Evolutionary conservation across 2,329 filamentous ascomycete genomes (phyloP).

Genomic region (Triangularia setosa): DNA sequence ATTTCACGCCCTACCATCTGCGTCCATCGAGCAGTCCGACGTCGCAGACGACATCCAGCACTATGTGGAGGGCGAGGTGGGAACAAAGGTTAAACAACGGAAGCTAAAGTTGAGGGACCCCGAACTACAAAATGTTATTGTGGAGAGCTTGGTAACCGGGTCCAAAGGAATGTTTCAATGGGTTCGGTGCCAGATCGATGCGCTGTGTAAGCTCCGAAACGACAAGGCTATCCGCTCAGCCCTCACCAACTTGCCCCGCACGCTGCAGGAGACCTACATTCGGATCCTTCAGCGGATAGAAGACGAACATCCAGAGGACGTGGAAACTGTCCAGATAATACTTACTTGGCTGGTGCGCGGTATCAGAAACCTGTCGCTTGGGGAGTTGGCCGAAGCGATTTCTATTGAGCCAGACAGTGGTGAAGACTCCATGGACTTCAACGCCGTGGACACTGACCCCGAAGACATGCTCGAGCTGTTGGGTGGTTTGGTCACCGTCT

Average conservation of each 20-base stretch:
- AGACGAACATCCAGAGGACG: constrained; percentile 9
- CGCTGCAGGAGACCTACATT: constrained; percentile 9
- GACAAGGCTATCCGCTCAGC: constrained; percentile 12
- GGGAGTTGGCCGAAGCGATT: constrained; percentile 11
- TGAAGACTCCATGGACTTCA: constrained; percentile 5
- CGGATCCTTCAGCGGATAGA: constrained; percentile 8
- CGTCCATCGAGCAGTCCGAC: constrained; percentile 7
- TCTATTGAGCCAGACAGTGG: constrained; percentile 8
- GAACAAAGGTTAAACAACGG: not conserved
- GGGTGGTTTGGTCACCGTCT: constrained; percentile 8
- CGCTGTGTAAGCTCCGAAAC: constrained; percentile 11
- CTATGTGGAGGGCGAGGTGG: constrained; percentile 4
- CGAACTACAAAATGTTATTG: constrained; percentile 2
- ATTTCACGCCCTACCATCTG: constrained; percentile 1
- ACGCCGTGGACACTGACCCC: constrained; percentile 7
- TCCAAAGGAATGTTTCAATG: constrained; percentile 16
- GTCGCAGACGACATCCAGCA: constrained; percentile 3
- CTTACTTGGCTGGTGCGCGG: constrained; percentile 14
- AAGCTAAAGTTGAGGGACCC: constrained; percentile 4
- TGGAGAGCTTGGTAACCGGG: constrained; percentile 3
- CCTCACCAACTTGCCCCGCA: constrained; percentile 8
- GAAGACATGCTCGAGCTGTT: constrained; percentile 9
- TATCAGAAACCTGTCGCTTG: constrained; percentile 3
- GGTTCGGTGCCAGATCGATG: constrained; percentile 11
- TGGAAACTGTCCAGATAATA: constrained; percentile 1